A percentile compares a stretch with the other conserved stretches of the same genome.
phyloP scores from a whole-genome alignment of 108 stramenopile genomes.

The Nitzschia sp. region DNA sequence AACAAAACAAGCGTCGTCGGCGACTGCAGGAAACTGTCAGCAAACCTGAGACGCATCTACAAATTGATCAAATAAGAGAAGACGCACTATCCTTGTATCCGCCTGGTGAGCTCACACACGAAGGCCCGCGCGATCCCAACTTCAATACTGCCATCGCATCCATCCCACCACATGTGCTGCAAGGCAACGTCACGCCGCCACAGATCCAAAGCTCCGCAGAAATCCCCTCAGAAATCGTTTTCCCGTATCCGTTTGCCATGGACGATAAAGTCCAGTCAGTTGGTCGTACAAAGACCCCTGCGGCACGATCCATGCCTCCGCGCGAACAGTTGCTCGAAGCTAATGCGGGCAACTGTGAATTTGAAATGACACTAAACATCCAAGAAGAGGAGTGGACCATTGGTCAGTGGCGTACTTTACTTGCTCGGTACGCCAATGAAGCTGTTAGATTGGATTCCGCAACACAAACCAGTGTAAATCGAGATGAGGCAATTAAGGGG shows the following conservation, averaged over 20 bases:
- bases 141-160: neutral
- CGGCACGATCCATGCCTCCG: slow-evolving; percentile 45
- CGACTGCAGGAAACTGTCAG: slow-evolving; percentile 2
- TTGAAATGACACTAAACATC: slow-evolving; percentile 73
- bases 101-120: neutral
- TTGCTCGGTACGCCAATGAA: slow-evolving; percentile 1
- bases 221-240: slow-evolving; percentile 24
- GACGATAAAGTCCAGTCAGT: slow-evolving; percentile 66
- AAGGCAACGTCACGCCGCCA: neutral
- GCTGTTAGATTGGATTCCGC: neutral
- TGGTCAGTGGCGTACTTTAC: slow-evolving; percentile 57
- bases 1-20: neutral
- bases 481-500: neutral
- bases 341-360: slow-evolving; percentile 78
- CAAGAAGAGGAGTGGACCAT: slow-evolving; percentile 64
- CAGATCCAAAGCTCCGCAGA: neutral
- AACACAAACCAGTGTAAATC: neutral
- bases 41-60: neutral
- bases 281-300: slow-evolving; percentile 37
- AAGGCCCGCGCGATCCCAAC: neutral
- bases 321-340: slow-evolving; percentile 60
- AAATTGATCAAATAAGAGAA: slow-evolving; percentile 37
- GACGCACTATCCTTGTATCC: slow-evolving; percentile 45
- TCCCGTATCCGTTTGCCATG: slow-evolving; percentile 68
- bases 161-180: neutral